These are phyloP conservation scores for Sporothrix humicola DNA, from an alignment of 2,329 filamentous ascomycete genomes.

Conservation along the genomic window DNA sequence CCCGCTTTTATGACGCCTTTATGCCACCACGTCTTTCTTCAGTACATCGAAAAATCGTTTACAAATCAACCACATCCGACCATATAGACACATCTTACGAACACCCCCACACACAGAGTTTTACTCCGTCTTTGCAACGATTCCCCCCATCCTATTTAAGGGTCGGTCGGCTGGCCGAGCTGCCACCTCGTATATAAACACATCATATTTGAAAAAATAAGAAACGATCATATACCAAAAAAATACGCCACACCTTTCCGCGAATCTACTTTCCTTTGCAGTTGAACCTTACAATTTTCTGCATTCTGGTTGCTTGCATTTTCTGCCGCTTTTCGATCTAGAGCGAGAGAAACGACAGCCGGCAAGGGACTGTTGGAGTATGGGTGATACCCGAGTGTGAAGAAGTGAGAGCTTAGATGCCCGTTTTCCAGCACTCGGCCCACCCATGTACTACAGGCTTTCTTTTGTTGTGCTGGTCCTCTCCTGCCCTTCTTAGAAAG, in stretches of 20 bases:
- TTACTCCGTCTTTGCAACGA: conserved; percentile 7
- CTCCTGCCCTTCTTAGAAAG: not conserved
- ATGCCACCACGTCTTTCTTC: not conserved
- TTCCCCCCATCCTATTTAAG: not conserved
- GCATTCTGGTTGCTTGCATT: not conserved
- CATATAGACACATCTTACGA: conserved; percentile 15
- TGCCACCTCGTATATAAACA: conserved; percentile 12
- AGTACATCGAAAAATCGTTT: not conserved
- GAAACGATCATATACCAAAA: conserved; percentile 12
- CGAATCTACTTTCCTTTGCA: not conserved
- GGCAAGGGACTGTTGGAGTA: not conserved
- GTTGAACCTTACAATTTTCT: not conserved
- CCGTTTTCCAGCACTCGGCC: too few species aligned
- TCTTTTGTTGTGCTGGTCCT: not conserved
- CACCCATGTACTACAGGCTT: not conserved
- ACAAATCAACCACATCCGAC: conserved; percentile 12
- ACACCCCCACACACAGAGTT: conserved; percentile 13
- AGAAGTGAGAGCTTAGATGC: not conserved
- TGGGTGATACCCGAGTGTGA: not conserved
- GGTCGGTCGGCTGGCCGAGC: conserved; percentile 1
- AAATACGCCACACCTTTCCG: not conserved
- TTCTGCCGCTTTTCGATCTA: not conserved
- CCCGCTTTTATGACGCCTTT: not conserved
- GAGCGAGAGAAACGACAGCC: not conserved
- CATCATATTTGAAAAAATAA: conserved; percentile 19